Conservation (phyloP, 768 basidiomycete species). For the Cubamyces sp. region DNA sequence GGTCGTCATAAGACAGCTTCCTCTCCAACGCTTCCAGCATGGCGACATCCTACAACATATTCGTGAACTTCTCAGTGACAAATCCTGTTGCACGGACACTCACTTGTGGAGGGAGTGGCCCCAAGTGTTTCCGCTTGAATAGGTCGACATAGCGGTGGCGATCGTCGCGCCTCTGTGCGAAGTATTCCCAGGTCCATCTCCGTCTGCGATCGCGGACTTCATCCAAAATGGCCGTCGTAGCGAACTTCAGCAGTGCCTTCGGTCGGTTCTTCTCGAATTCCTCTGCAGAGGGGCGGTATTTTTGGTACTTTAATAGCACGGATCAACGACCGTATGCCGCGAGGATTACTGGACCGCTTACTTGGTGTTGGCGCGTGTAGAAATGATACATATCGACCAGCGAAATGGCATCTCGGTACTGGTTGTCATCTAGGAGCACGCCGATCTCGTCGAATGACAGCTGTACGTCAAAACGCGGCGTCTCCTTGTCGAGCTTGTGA, state of each 20-base stretch:
- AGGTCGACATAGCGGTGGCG: slow-evolving; percentile 82
- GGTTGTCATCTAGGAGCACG: slow-evolving; percentile 87
- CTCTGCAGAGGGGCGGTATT: slow-evolving; percentile 70
- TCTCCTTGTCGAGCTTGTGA: slow-evolving; percentile 70
- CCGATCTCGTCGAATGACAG: slow-evolving; percentile 93
- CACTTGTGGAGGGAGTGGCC: slow-evolving; percentile 58
- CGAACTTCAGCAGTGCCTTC: slow-evolving; percentile 75
- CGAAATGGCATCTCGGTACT: slow-evolving; percentile 92
- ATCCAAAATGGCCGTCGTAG: slow-evolving; percentile 74
- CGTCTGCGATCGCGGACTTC: slow-evolving; percentile 82
- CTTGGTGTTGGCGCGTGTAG: slow-evolving; percentile 83
- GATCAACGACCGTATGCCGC: slow-evolving; percentile 2
- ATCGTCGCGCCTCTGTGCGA: slow-evolving; percentile 86
- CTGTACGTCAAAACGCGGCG: slow-evolving; percentile 85
- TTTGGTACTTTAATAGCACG: slow-evolving; percentile 65
- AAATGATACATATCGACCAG: slow-evolving; percentile 97
- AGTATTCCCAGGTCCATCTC: slow-evolving; percentile 92
- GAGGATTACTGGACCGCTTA: slow-evolving; percentile 34
- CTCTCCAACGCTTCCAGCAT: slow-evolving; percentile 70
- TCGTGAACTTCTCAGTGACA: slow-evolving; percentile 4
- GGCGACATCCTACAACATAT: slow-evolving; percentile 47
- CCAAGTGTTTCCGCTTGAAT: slow-evolving; percentile 75
- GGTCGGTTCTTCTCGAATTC: slow-evolving; percentile 64
- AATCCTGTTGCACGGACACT: slow-evolving; percentile 31
- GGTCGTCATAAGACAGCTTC: slow-evolving; percentile 90